Evolutionary conservation across 495 filamentous ascomycete species (phyloP).

Genomic region (Symbiotaphrina buchneri): DNA sequence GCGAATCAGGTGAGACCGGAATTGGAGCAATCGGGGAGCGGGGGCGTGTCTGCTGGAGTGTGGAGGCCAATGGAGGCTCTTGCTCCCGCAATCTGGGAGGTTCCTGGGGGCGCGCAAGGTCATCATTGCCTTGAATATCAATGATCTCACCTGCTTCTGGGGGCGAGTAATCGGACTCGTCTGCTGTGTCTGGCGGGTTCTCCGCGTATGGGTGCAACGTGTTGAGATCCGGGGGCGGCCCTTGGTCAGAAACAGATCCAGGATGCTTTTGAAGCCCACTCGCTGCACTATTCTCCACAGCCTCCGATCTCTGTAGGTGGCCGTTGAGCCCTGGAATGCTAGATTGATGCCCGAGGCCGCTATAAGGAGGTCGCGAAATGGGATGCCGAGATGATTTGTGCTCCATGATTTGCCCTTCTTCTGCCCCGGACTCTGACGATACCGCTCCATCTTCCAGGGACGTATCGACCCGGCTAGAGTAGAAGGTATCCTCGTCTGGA

Average conservation of each 20-base stretch:
- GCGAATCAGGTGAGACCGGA: slow-evolving; percentile 5
- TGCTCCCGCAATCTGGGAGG: not conserved
- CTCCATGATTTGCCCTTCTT: slow-evolving; percentile 3
- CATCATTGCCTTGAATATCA: slow-evolving; percentile 2
- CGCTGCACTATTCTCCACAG: too few species aligned
- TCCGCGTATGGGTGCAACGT: not conserved
- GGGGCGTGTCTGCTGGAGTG: slow-evolving; percentile 3
- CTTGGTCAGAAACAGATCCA: not conserved
- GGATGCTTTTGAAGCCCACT: not conserved
- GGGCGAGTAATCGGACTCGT: not conserved
- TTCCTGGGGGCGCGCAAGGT: not conserved
- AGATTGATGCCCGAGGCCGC: slow-evolving; percentile 5
- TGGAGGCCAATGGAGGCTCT: slow-evolving; percentile 3
- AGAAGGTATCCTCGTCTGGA: slow-evolving; percentile 85
- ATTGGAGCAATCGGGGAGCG: not conserved
- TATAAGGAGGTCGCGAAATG: not conserved
- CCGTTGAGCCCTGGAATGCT: not conserved
- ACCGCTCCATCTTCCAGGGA: slow-evolving; percentile 13
- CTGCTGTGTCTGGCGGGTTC: not conserved
- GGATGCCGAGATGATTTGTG: slow-evolving; percentile 6
- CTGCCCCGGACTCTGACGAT: slow-evolving; percentile 1
- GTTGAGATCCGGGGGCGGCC: not conserved
- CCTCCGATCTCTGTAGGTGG: not conserved
- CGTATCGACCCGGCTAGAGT: slow-evolving; percentile 55
- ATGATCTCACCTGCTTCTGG: not conserved